Base-by-base conservation (phyloP, 2,329 filamentous ascomycete species). In the Emericellopsis cladophorae region DNA sequence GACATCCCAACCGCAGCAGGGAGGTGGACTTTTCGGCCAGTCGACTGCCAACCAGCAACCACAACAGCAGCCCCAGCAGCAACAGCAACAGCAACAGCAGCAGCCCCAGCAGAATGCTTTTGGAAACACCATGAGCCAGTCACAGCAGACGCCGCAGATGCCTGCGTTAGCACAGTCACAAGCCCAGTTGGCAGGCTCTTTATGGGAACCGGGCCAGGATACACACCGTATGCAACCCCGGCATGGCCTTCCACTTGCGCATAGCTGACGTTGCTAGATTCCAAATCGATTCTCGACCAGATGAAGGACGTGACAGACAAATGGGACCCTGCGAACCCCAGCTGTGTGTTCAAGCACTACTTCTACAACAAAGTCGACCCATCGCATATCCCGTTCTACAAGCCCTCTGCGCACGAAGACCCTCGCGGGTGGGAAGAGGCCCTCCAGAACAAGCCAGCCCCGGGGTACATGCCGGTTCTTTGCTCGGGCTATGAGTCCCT, bases 291-390 rank as follows among this genome's bases (percentile, higher is more conserved):
- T 36, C 70, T 77, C 16, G 80, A 88, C 43, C 84, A 90, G 57
- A 84, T 89, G 57, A 67, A 72, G 45, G 67, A 78, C 22, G 70
- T 92, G 33, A 66, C 76, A 40, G 68, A 76, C 45, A 88, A 89
- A 62, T 92, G 85, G 85, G 71, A 84, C 45, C 79, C 83, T 1
- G 60, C 69, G 22, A 74, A 70, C 56, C 70, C 76, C 18, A 77
- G 76, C 54, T 88, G 83, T 51, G 76, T 74, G 23, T 87, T 92
- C 65, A 83, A 86, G 58, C 70, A 84, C 54, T 90, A 90, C 66
- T 86, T 92, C 58, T 93, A 92, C 70, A 92, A 92, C 63, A 79
- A 84, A 49, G 84, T 89, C 46, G 79, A 83, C 47, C 76, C 83
- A 52, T 74, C 76, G 40, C 73, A 74, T 54, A 79, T 82, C n/a